These are phyloP conservation scores for Asterochloris erici DNA, from an alignment of 139 green algal genomes.

Conservation along the genomic window DNA sequence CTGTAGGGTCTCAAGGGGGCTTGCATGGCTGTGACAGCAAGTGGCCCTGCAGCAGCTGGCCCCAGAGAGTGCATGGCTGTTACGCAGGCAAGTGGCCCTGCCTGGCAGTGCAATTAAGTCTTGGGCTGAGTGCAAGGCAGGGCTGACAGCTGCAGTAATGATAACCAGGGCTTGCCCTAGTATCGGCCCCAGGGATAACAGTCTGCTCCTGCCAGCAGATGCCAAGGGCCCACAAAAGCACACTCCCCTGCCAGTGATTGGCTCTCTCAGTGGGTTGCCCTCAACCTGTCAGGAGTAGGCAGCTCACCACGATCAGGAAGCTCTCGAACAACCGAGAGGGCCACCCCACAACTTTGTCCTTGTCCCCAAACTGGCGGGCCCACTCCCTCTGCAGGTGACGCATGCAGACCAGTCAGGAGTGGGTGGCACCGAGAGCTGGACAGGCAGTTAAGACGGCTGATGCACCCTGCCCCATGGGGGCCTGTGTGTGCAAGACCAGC, in stretches of 20 bases:
- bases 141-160: no score
- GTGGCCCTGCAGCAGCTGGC: no score
- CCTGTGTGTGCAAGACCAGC: not conserved
- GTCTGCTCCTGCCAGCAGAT: not conserved
- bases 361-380: constrained; percentile 33
- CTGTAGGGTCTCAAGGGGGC: no score
- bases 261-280: not conserved
- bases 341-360: constrained; percentile 33
- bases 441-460: not conserved
- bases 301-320: constrained; percentile 69
- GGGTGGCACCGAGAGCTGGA: not conserved
- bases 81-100: no score
- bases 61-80: no score
- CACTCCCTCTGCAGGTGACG: constrained; percentile 46
- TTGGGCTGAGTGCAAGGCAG: no score
- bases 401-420: not conserved
- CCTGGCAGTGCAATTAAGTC: no score
- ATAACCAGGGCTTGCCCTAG: no score
- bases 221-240: not conserved
- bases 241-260: not conserved
- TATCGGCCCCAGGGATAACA: no score
- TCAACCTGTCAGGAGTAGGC: not conserved
- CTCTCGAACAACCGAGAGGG: constrained; percentile 64
- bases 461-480: not conserved
- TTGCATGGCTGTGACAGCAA: no score